Conservation (phyloP, 2,329 filamentous ascomycete genomes). For the Fusarium vanettenii region DNA sequence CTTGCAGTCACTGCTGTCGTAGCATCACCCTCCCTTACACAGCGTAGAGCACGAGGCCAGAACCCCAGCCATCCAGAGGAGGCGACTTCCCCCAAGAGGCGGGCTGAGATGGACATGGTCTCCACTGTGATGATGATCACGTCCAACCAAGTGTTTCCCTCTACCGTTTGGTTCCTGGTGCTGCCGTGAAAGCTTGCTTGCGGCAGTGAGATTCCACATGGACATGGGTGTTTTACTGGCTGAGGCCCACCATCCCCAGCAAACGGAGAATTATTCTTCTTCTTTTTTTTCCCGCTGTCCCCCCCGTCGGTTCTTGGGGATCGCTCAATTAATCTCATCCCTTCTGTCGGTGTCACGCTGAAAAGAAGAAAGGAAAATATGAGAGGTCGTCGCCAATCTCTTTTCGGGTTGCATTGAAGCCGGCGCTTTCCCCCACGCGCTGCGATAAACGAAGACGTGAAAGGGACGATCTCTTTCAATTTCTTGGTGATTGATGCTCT, state of each 20-base stretch:
- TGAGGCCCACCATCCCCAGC: background rate
- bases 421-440: background rate
- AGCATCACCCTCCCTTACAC: background rate
- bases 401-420: background rate
- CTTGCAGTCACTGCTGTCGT: background rate
- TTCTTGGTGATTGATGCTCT: background rate
- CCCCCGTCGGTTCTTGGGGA: background rate
- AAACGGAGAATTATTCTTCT: background rate
- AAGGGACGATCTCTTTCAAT: background rate
- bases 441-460: background rate
- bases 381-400: background rate
- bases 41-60: background rate
- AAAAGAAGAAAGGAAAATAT: background rate
- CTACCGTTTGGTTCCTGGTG: constrained; percentile 6
- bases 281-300: background rate
- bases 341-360: background rate
- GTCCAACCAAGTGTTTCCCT: background rate
- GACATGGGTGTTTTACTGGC: background rate
- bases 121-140: background rate
- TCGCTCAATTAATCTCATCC: background rate
- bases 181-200: background rate
- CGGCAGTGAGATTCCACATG: background rate
- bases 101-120: background rate
- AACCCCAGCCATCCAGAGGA: background rate
- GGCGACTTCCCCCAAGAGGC: background rate